These are phyloP conservation scores for Suillus fuscotomentosus DNA, from an alignment of 768 basidiomycete genomes.

Conservation along the genomic window DNA sequence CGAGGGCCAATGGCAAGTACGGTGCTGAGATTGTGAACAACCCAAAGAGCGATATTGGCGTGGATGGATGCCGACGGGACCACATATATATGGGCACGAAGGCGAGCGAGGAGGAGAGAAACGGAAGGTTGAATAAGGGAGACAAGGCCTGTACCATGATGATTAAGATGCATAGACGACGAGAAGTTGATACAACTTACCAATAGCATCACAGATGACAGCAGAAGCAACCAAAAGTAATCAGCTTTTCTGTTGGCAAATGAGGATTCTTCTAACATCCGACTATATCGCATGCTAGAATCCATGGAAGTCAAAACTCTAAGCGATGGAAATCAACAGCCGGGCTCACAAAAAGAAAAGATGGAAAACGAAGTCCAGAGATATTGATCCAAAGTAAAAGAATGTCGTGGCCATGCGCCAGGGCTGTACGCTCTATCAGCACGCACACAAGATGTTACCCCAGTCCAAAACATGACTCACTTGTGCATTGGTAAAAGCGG, in stretches of 20 bases:
- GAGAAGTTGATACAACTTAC: conserved; percentile 40
- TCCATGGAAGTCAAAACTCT: background rate
- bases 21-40: conserved; percentile 93
- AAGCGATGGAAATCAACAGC: background rate
- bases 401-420: conserved; percentile 92
- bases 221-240: conserved; percentile 91
- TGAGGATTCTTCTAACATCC: conserved; percentile 95
- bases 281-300: conserved; percentile 91
- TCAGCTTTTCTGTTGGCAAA: conserved; percentile 91
- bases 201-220: conserved; percentile 83
- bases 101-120: conserved; percentile 89
- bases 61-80: conserved; percentile 91
- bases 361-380: conserved; percentile 93
- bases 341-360: conserved; percentile 93
- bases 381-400: conserved; percentile 93
- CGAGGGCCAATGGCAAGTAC: conserved; percentile 90
- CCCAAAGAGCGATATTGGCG: conserved; percentile 95
- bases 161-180: conserved; percentile 2
- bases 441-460: conserved; percentile 2
- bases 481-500: conserved; percentile 80
- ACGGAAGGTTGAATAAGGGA: conserved; percentile 87
- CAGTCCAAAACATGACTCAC: conserved; percentile 36
- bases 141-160: conserved; percentile 58
- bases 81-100: conserved; percentile 97
- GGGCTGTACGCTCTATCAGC: conserved; percentile 44